Conservation (phyloP, 257 asterid genomes). For the Solanum appendiculatum region DNA sequence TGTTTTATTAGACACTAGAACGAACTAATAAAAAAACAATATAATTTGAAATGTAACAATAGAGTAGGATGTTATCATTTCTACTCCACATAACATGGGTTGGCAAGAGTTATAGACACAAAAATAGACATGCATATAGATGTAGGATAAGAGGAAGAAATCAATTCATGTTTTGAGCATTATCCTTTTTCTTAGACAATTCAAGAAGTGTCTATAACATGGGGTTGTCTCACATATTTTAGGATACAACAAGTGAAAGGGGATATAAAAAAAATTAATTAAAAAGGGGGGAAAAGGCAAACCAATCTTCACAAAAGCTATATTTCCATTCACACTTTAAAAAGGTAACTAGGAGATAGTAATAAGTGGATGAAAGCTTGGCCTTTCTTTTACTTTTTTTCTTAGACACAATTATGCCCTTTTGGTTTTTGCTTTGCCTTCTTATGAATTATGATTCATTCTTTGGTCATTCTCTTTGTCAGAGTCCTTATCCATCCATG, state of each 20-base stretch:
- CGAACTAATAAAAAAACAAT: not conserved
- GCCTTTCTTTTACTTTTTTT: conserved; percentile 1
- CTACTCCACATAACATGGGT: not conserved
- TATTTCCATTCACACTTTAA: not conserved
- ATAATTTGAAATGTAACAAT: not conserved
- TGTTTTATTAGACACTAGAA: not conserved
- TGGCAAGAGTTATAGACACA: not conserved
- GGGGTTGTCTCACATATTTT: not conserved
- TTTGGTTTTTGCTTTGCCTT: not conserved
- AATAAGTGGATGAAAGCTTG: not conserved
- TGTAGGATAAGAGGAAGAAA: not conserved
- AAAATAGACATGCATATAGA: not conserved
- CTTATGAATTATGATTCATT: conserved; percentile 21
- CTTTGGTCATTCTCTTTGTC: conserved; percentile 49
- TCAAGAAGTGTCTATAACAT: not conserved
- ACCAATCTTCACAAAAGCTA: not conserved
- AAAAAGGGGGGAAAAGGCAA: not conserved
- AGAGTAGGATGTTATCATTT: not conserved
- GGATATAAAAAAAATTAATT: not conserved
- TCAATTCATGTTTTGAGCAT: not conserved
- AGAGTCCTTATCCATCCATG: conserved; percentile 67
- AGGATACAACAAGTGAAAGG: not conserved
- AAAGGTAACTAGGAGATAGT: not conserved
- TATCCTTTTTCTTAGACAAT: not conserved
- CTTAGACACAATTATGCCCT: not conserved